Evolutionary conservation across 768 basidiomycete genomes (phyloP).

Genomic region (Lactarius tabidus): DNA sequence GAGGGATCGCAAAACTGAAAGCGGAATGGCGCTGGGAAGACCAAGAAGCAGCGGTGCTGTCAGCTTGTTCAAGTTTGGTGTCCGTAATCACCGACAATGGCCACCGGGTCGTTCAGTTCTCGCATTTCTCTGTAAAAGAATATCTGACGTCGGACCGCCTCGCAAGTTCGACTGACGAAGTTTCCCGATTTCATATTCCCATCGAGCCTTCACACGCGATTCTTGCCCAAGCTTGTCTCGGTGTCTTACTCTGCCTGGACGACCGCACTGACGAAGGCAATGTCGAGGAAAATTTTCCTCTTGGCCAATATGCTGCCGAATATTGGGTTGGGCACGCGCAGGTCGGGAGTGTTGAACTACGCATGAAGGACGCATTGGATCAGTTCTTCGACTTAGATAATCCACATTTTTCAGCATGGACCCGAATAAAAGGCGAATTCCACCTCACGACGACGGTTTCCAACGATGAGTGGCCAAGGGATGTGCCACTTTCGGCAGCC

Average conservation of each 20-base stretch:
- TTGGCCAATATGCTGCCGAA: not conserved
- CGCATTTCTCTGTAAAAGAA: no score
- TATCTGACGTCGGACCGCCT: not conserved
- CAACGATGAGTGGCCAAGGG: no score
- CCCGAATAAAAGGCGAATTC: not conserved
- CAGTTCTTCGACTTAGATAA: not conserved
- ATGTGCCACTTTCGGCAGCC: not conserved
- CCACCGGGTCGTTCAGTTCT: no score
- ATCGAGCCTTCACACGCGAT: not conserved
- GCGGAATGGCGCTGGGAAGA: not conserved
- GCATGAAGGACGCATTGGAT: not conserved
- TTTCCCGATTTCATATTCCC: not conserved
- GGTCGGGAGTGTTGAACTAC: not conserved
- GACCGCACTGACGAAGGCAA: no score
- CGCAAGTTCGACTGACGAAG: not conserved
- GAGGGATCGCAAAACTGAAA: no score
- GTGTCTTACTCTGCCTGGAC: not conserved
- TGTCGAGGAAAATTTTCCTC: not conserved
- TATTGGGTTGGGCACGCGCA: not conserved
- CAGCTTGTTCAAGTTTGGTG: no score
- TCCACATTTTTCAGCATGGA: not conserved
- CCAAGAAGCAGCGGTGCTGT: no score
- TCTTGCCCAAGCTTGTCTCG: not conserved
- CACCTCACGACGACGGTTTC: rapidly evolving
- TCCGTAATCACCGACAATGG: no score